Evolutionary conservation across 495 filamentous ascomycete species (phyloP).

Genomic region (Aspergillus bertholletiae): DNA sequence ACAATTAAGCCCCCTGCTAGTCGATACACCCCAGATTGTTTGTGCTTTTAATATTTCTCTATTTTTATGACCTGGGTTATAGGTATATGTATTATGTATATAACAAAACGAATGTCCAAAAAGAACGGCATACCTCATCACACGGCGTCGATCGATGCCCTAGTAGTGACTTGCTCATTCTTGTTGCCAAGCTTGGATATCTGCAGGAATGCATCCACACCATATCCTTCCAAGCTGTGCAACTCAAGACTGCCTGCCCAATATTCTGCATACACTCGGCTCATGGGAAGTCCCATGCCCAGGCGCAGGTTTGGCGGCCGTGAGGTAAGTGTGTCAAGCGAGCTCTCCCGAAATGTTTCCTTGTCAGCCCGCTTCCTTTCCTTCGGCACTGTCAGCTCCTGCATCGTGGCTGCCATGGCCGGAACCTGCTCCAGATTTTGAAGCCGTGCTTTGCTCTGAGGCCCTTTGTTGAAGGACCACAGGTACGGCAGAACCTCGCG

Average conservation of each 20-base stretch:
- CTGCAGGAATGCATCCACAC: constrained; percentile 95
- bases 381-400: constrained; percentile 61
- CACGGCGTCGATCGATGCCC: constrained; percentile 86
- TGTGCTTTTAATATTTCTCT: background rate
- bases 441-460: constrained; percentile 66
- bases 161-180: constrained; percentile 89
- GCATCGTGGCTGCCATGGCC: constrained; percentile 89
- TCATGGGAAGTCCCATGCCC: constrained; percentile 92
- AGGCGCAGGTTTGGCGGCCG: constrained; percentile 83
- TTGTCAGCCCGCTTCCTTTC: constrained; percentile 28
- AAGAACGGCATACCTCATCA: constrained; percentile 33
- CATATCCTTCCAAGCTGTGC: constrained; percentile 93
- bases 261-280: constrained; percentile 94
- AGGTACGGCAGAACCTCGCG: constrained; percentile 80
- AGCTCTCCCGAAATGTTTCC: constrained; percentile 51
- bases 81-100: background rate
- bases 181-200: constrained; percentile 98
- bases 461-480: constrained; percentile 95
- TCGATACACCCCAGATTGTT: no score
- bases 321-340: constrained; percentile 71
- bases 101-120: background rate
- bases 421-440: constrained; percentile 84
- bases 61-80: background rate
- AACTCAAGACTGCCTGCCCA: constrained; percentile 93
- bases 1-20: background rate